These are phyloP conservation scores for Allomyces javanicus DNA, from an alignment of 192 early-diverging fungal species.

Conservation along the genomic window DNA sequence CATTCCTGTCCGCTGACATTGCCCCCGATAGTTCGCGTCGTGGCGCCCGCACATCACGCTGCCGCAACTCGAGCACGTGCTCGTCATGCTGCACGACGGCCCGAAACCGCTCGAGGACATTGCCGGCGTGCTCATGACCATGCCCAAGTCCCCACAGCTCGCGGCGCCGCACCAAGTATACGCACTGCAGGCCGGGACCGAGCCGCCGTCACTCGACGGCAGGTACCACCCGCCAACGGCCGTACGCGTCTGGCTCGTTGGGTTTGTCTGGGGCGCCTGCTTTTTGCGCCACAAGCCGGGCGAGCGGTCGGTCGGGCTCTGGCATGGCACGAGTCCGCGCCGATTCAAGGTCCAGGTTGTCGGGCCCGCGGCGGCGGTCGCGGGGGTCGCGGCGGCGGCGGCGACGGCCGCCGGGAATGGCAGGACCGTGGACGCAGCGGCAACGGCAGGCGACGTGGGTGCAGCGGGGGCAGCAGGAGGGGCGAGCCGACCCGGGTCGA, in stretches of 20 bases:
- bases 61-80: neutral
- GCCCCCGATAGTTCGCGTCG: neutral
- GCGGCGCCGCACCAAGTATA: neutral
- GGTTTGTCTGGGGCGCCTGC: neutral
- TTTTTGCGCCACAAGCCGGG: neutral
- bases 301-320: neutral
- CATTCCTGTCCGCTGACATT: neutral
- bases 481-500: too few relatives aligned
- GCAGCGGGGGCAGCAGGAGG: too few relatives aligned
- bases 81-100: neutral
- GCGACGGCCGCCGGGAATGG: too few relatives aligned
- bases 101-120: neutral
- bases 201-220: neutral
- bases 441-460: too few relatives aligned
- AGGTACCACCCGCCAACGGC: neutral
- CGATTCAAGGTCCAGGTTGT: neutral
- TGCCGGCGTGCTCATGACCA: neutral
- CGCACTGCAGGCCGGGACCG: neutral
- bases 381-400: too few relatives aligned
- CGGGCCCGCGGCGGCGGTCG: neutral
- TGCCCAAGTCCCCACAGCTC: neutral
- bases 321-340: neutral
- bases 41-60: neutral
- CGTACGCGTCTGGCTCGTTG: neutral
- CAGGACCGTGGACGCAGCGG: too few relatives aligned